phyloP scores from a whole-genome alignment of 140 eudicot species.

The Cichorium intybus region DNA sequence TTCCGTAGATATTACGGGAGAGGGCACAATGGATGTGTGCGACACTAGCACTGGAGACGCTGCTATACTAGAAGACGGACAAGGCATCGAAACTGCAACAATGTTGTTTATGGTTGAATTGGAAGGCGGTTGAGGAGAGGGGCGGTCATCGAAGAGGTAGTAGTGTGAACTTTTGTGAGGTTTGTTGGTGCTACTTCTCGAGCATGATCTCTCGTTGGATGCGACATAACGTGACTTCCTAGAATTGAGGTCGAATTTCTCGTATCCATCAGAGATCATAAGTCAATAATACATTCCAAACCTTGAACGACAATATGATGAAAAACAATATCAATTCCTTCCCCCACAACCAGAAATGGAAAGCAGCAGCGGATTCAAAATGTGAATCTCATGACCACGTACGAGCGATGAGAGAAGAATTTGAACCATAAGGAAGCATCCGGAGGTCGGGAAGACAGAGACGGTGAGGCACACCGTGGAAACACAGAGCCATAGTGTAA shows the following conservation, averaged over 20 bases:
- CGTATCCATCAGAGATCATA: constrained; percentile 11
- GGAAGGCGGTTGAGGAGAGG: constrained; percentile 12
- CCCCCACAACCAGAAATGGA: constrained; percentile 31
- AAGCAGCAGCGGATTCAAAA: constrained; percentile 11
- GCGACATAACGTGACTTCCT: neutral
- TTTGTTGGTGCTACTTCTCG: neutral
- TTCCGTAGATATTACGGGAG: constrained; percentile 4
- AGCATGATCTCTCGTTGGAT: neutral
- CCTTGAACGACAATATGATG: constrained; percentile 62
- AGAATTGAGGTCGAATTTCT: neutral
- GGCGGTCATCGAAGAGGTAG: constrained; percentile 6
- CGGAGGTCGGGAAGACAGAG: constrained; percentile 42
- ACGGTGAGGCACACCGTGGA: constrained; percentile 49
- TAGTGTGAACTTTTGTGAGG: neutral
- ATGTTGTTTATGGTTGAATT: neutral
- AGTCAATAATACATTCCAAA: constrained; percentile 40
- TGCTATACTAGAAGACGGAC: neutral
- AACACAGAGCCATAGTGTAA: constrained; percentile 42
- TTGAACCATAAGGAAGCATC: constrained; percentile 34
- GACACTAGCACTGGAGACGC: constrained; percentile 20
- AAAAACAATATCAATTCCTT: constrained; percentile 39
- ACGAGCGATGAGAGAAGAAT: constrained; percentile 35
- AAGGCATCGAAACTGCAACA: neutral
- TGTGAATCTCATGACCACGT: constrained; percentile 12
- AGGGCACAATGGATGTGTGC: neutral